Evolutionary conservation across 176 grass and related monocot genomes (phyloP), one percentile per base, ranked within the genome.

Genomic region (Bothriochloa decipiens): DNA sequence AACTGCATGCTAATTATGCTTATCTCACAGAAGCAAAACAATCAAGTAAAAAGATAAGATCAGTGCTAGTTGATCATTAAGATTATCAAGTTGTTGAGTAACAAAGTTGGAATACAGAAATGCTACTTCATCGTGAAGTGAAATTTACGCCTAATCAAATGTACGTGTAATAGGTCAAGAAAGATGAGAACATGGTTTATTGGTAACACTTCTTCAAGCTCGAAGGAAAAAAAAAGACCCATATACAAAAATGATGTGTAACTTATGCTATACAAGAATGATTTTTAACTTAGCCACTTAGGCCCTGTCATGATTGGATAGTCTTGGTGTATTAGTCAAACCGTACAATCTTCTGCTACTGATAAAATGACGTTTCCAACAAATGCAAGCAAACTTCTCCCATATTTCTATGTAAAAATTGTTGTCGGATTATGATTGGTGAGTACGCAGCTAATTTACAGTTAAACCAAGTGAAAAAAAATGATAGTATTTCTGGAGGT

Each of bases 161-260:
- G 6, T 75, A 76, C 11, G 14, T 13, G 45, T 15, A 81, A 1
- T n/a, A 55, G 68, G 60, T 86, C 84, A 37, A 68, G 45, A 53
- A 45, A 85, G 49, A 77, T 78, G 37, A 83, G 46, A 77, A 55
- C 15, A 77, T 53, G 45, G 12, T 84, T 43, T 40, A 11, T 72
- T 8, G 11, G 13, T 39, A 83, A 62, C 40, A 83, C 0, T 53
- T 25, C 35, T 69, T 35, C 3, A 85, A 58, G 14, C 22, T 12
- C 23, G 7, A 66, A 75, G 18, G 1, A 4, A 84, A 55, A 50
- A 76, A 76, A 27, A 22, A 15, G 18, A 57, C 25, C 25, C 41
- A 74, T 70, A 26, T 35, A 69, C 35, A 76, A 6, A 2, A 32
- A 32, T 32, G 29, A 32, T 32, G 29, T 32, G 29, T 32, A 32